Evolutionary conservation across 176 grass and related monocot genomes (phyloP), one percentile per base, ranked within the genome.

Genomic region (Chloris gayana): DNA sequence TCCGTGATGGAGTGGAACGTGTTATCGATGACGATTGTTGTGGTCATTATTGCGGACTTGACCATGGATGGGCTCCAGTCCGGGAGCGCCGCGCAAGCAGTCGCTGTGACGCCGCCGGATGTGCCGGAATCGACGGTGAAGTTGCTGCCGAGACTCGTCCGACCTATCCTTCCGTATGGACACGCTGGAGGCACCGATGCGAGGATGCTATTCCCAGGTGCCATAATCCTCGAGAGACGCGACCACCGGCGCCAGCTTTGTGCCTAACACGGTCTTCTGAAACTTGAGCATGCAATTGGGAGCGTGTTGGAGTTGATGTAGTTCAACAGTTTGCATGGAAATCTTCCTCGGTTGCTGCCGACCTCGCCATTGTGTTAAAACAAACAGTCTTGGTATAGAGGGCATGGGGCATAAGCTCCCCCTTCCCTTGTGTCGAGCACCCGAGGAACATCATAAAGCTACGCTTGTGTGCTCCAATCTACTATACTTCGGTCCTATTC

Each of bases 11-110:
- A 81, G 4, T 8, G 15, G 42, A 76, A 5, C 6, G 70, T 85
- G 81, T 93, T 91, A 78, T 93, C 91, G 21, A 59, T 49, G 7
- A 15, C 1, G 22, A 8, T 70, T 6, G 94, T 84, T 19, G 94
- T 91, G 64, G 94, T 93, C 91, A 97, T 93, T 49, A 97, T 82
- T 18, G 94, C 88, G 5, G 88, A 97, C 22, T 90, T 87, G 63
- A 93, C 87, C 81, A 91, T 91, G 27, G 90, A 83, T 0, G 93
- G 90, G 65, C 83, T 97, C 93, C 88, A 93, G 22, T 59, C 63
- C 1, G 69, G 86, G 58, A 79, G 77, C 47, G 18, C 81, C 0
- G 81, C 86, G 0, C 69, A 53, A 97, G 74, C 80, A 97, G 74
- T n/a, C 0, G 94, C 94, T 2, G 88, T 81, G 31, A 97, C 74